Percentiles rank a stretch among this genome's conserved stretches.
These are phyloP conservation scores for Neurospora hispaniola DNA, from an alignment of 495 filamentous ascomycete genomes.

Conservation along the genomic window DNA sequence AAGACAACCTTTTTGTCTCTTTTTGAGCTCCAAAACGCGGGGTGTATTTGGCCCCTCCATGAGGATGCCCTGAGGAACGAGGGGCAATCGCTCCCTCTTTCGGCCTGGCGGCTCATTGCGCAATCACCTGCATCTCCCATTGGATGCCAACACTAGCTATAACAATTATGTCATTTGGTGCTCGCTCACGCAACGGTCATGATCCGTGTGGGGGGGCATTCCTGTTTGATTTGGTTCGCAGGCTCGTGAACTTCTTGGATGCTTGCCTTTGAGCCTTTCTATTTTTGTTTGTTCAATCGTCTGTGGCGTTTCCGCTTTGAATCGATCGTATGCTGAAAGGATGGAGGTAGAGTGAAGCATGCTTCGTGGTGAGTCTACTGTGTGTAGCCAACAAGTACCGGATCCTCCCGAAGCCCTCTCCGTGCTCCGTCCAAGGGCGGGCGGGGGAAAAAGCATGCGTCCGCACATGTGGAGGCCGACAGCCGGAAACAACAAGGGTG, in stretches of 20 bases:
- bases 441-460: background rate
- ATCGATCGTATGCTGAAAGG: background rate
- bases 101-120: constrained; percentile 25
- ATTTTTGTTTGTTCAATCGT: background rate
- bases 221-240: too few relatives aligned
- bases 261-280: background rate
- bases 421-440: background rate
- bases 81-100: constrained; percentile 24
- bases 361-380: background rate
- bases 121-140: constrained; percentile 19
- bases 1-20: background rate
- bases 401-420: background rate
- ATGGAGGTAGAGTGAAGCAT: background rate
- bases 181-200: constrained; percentile 15
- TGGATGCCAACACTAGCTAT: constrained; percentile 7
- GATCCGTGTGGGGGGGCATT: background rate
- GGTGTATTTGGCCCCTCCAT: constrained; percentile 20
- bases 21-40: constrained; percentile 10
- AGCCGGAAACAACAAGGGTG: background rate
- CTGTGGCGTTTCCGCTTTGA: background rate
- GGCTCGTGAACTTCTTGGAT: background rate
- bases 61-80: constrained; percentile 8
- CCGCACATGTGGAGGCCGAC: background rate
- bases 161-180: constrained; percentile 25
- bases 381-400: background rate